Percentiles rank a stretch among this genome's conserved stretches.
These are phyloP conservation scores for Aspergillus panamensis DNA, from an alignment of 495 filamentous ascomycete species.

Conservation along the genomic window DNA sequence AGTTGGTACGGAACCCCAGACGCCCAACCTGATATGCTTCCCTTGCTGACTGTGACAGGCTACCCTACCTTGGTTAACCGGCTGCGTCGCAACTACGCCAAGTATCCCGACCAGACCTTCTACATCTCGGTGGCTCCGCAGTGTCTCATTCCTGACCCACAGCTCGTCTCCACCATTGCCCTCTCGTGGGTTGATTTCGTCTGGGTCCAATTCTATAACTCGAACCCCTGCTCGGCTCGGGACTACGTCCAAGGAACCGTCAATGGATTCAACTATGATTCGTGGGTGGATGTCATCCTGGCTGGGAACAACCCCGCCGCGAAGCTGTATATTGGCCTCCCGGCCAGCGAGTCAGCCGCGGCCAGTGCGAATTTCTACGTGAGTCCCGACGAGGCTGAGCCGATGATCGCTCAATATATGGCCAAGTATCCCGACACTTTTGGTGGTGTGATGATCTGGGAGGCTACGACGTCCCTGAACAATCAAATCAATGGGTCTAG, in stretches of 20 bases:
- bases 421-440: conserved; percentile 49
- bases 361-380: conserved; percentile 43
- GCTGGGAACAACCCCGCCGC: conserved; percentile 54
- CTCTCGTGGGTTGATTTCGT: conserved; percentile 57
- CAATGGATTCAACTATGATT: conserved; percentile 59
- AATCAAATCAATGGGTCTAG: conserved; percentile 45
- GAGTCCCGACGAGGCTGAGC: conserved; percentile 43
- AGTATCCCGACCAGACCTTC: conserved; percentile 43
- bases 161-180: conserved; percentile 50
- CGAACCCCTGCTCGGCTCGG: conserved; percentile 51
- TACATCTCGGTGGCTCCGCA: conserved; percentile 66
- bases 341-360: conserved; percentile 39
- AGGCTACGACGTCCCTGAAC: conserved; percentile 53
- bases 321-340: conserved; percentile 63
- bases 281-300: conserved; percentile 63
- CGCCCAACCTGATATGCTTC: background rate
- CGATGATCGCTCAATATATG: conserved; percentile 50
- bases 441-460: conserved; percentile 73
- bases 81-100: conserved; percentile 50
- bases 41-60: conserved; percentile 22
- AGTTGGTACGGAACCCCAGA: conserved; percentile 34
- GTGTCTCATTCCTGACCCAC: conserved; percentile 57
- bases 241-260: conserved; percentile 40
- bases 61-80: conserved; percentile 46
- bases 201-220: conserved; percentile 71